These are phyloP conservation scores for Lasiodiplodia gonubiensis DNA, from an alignment of 2,329 filamentous ascomycete genomes.

Conservation along the genomic window DNA sequence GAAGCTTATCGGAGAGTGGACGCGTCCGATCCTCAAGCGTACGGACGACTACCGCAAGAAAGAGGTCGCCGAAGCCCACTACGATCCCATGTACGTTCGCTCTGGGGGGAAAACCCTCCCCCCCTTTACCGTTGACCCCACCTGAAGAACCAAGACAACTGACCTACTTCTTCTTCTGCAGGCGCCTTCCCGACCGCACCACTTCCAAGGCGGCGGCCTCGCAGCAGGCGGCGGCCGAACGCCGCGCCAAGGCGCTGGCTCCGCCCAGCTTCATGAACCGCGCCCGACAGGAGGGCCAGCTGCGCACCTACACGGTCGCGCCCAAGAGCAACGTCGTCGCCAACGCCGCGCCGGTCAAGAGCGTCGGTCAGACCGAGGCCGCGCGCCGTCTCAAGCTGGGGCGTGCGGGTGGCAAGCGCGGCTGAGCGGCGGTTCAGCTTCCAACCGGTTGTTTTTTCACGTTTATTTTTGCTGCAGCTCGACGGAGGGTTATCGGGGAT, in stretches of 20 bases:
- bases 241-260: slow-evolving; percentile 36
- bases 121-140: neutral
- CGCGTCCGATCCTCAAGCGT: slow-evolving; percentile 87
- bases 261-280: slow-evolving; percentile 58
- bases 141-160: slow-evolving; percentile 32
- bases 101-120: neutral
- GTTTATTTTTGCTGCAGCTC: neutral
- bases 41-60: slow-evolving; percentile 97
- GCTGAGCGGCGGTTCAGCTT: neutral
- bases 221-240: slow-evolving; percentile 33
- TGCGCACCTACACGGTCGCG: slow-evolving; percentile 66
- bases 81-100: slow-evolving; percentile 60
- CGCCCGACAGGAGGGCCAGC: slow-evolving; percentile 63
- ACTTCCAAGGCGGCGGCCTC: slow-evolving; percentile 41
- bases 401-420: slow-evolving; percentile 19
- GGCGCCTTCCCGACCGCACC: slow-evolving; percentile 38
- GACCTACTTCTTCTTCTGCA: slow-evolving; percentile 33
- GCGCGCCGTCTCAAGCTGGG: slow-evolving; percentile 25
- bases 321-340: slow-evolving; percentile 58
- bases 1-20: slow-evolving; percentile 93
- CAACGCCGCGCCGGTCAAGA: slow-evolving; percentile 4
- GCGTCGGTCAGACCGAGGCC: slow-evolving; percentile 16
- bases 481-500: neutral
- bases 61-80: slow-evolving; percentile 63
- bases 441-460: neutral